Conservation (phyloP, 2,329 filamentous ascomycete species). For the Boeremia lycopersici region DNA sequence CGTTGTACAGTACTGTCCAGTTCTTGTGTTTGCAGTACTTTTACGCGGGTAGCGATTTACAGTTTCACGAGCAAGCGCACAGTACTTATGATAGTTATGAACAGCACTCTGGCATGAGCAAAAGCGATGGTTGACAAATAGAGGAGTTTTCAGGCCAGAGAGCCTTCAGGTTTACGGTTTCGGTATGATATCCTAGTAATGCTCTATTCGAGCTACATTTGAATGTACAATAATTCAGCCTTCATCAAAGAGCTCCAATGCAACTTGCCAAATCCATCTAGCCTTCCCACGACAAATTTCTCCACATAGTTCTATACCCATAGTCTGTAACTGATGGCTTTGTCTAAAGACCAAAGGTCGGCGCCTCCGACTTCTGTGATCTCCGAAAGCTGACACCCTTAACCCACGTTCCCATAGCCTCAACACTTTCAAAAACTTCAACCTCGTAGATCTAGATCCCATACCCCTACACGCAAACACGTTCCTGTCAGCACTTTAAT, state of each 20-base stretch:
- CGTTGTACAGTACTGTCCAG: conserved; percentile 5
- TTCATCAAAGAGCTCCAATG: no score
- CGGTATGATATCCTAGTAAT: conserved; percentile 8
- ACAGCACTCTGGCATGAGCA: neutral
- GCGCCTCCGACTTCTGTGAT: no score
- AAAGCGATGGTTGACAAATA: conserved; percentile 7
- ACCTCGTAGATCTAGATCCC: conserved; percentile 1
- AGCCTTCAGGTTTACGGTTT: neutral
- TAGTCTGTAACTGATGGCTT: no score
- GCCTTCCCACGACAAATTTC: no score
- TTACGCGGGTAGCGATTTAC: neutral
- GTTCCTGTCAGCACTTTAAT: conserved; percentile 17
- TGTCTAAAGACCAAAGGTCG: no score
- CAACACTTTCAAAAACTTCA: neutral
- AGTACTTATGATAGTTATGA: conserved; percentile 16
- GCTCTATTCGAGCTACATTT: neutral
- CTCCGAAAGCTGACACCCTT: neutral
- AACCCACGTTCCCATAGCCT: neutral
- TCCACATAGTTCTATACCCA: no score
- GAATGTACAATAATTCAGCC: conserved; percentile 5
- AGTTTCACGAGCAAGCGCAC: conserved; percentile 6
- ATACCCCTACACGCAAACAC: conserved; percentile 3
- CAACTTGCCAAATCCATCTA: no score
- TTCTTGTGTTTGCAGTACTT: neutral
- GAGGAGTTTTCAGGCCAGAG: conserved; percentile 2